Base-by-base conservation (phyloP, 164 flowering plant genomes). In the Chimonanthus salicifolius region DNA sequence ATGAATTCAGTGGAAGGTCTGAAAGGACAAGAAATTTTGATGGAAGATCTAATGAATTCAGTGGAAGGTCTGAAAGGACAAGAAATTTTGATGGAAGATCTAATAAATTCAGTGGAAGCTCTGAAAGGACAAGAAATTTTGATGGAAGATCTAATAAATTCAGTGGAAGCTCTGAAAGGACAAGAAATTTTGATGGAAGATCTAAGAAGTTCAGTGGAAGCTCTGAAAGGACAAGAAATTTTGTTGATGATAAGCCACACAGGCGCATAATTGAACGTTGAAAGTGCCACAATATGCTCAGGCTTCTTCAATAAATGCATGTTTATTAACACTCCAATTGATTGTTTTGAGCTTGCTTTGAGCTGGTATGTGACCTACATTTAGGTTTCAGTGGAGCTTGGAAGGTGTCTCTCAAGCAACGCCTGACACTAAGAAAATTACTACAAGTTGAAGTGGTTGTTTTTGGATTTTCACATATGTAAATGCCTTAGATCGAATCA, bases 181-280 rank as follows among this genome's bases (percentile, higher is more conserved):
- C 33, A 33, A 33, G 33, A 33, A 33, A 33, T 33, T 33, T 33
- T 33, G 33, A 33, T 33, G 83, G 87, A 71, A 80, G 82, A 74
- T 77, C 72, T 64, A 63, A 70, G 21, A 62, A 62, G 47, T 65
- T 67, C 60, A 73, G 72, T 64, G 69, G 73, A 66, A 72, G 68
- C 54, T 73, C 79, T 20, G 86, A 79, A 46, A 74, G 16, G 62
- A 72, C 75, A 49, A 72, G 67, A n/a, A 83, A 74, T 62, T 71
- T 58, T 64, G 82, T 76, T 43, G 83, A 85, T 68, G 85, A 84
- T 54, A 85, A 84, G 77, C 85, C 82, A 74, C 77, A 82, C 67
- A 83, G 86, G 66, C 87, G 89, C 43, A 83, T 84, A 77, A 87
- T 87, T 65, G 88, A 86, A 71, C 68, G 83, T 70, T 80, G 73